Evolutionary conservation across 1,284 basidiomycete species (phyloP), one percentile per base, ranked within the genome.

Genomic region (Cerrena zonata): DNA sequence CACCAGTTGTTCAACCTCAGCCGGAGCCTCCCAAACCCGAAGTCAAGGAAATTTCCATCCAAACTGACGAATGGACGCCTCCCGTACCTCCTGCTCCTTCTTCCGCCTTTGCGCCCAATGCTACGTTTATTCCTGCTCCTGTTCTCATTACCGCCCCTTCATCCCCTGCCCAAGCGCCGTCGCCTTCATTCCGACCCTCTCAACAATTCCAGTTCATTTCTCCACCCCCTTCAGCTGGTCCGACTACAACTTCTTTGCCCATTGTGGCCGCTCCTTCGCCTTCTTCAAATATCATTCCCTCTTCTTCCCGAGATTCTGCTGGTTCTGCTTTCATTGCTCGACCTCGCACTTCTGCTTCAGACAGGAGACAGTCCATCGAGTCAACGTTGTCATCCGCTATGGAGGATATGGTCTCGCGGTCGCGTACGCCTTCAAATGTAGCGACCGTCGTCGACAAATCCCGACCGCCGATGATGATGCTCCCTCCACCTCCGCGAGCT

Each of bases 401-500:
- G 45, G 75, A 75, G 22, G 75, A 77, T 12, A 58, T 58, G n/a
- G 56, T 62, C 21, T 66, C 62, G 43, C 75, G 85, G 21, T 73
- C 80, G n/a, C 78, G 84, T 41, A 79, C 79, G 19, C 69, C 76
- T n/a, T 80, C 79, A 27, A 65, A 63, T 45, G 62, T 73, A n/a
- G 65, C 72, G 19, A 66, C 70, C 19, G 56, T 67, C 13, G 75
- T 88, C n/a, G 90, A 93, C 68, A 89, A 84, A 68, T 79, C 86
- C 12, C 80, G 82, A 49, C 90, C 91, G 13, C 91, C 91, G 0
- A 88, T 82, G 65, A 91, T 94, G 84, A 74, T 82, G 51, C 71
- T 94, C 4, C 91, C 91, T 1, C 91, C 91, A 5, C 91, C 91
- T 0, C 90, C 90, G 7, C 79, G 81, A 53, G 74, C 77, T 55